Base-by-base conservation (phyloP, 768 basidiomycete species). In the Calocybe gangraenosa region DNA sequence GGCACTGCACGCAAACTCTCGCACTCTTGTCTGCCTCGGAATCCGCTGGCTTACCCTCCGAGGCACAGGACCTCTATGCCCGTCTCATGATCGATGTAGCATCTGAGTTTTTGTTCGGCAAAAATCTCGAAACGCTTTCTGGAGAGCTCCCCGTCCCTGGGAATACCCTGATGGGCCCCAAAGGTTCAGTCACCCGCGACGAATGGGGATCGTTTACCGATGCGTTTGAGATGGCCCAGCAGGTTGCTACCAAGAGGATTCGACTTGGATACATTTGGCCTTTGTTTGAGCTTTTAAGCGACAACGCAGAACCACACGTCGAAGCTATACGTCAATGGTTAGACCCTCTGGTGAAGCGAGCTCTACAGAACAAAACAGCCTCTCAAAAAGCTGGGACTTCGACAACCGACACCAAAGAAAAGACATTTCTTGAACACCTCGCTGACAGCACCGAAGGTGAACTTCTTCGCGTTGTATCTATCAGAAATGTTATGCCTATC, bases 11-110 rank as follows among this genome's bases (percentile, higher is more conserved):
- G 18, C 68, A 66, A n/a, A 74, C 78, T 0, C 47, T 84, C 3
- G 62, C 69, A 3, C 66, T 78, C 43, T 56, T 84, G n/a, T 71
- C 74, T 11, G 52, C 66, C 7, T 55, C 70, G 13, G 62, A 70
- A 17, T 50, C 65, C 14, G 49, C 63, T 1, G 52, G 65, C 35
- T 61, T 66, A 45, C 69, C 82, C 2, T 73, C 75, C 54, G 84
- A 87, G 48, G 77, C 74, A 1, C 82, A 88, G 58, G 86, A 87
- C 54, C 68, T 87, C 2, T 85, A 73, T 52, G 63, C 76, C 14
- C 76, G 84, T 7, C 84, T 87, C 58, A 76, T 82, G 10, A 69
- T 87, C 32, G 86, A 88, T 57, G 70, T 83, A 0, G 81, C 84
- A 1, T 83, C 83, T 5, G 83, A 85, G 47, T 87, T 85, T 56